phyloP scores from a whole-genome alignment of 768 basidiomycete genomes.

The Pleurotus pulmonarius region DNA sequence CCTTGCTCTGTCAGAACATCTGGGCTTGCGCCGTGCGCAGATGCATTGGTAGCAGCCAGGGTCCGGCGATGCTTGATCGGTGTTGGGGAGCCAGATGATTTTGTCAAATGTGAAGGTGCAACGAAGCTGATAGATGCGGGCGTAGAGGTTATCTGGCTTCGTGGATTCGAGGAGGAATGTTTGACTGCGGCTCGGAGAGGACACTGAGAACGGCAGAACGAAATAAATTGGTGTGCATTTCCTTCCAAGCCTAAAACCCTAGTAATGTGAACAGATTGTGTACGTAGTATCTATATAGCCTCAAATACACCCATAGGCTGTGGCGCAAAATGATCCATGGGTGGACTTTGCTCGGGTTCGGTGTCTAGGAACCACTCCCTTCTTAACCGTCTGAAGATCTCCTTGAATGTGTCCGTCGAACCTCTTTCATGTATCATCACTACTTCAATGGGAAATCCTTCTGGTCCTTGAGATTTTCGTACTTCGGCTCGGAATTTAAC shows the following conservation, averaged over 20 bases:
- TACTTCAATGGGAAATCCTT: constrained; percentile 46
- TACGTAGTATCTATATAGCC: background rate
- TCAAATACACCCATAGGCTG: background rate
- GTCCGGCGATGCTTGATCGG: constrained; percentile 84
- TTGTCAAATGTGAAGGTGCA: constrained; percentile 90
- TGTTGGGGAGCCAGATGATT: constrained; percentile 88
- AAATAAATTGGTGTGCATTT: background rate
- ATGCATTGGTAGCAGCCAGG: constrained; percentile 70
- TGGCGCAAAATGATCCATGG: background rate
- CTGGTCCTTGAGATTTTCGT: constrained; percentile 39
- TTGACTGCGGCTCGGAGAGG: constrained; percentile 72
- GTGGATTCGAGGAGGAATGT: constrained; percentile 76
- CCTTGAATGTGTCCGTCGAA: constrained; percentile 76
- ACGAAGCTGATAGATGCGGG: constrained; percentile 65
- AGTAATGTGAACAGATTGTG: background rate
- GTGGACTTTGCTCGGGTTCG: background rate
- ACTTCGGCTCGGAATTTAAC: constrained; percentile 85
- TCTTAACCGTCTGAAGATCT: constrained; percentile 61
- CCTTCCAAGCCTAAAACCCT: background rate
- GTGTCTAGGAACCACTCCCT: constrained; percentile 67
- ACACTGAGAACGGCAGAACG: constrained; percentile 4
- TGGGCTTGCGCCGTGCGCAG: constrained; percentile 81
- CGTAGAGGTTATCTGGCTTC: constrained; percentile 71
- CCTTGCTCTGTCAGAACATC: constrained; percentile 91
- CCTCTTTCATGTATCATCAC: constrained; percentile 83